Evolutionary conservation across 352 stramenopile genomes (phyloP), one percentile per base, ranked within the genome.

Genomic region (Phytopythium cucurbitacearum): DNA sequence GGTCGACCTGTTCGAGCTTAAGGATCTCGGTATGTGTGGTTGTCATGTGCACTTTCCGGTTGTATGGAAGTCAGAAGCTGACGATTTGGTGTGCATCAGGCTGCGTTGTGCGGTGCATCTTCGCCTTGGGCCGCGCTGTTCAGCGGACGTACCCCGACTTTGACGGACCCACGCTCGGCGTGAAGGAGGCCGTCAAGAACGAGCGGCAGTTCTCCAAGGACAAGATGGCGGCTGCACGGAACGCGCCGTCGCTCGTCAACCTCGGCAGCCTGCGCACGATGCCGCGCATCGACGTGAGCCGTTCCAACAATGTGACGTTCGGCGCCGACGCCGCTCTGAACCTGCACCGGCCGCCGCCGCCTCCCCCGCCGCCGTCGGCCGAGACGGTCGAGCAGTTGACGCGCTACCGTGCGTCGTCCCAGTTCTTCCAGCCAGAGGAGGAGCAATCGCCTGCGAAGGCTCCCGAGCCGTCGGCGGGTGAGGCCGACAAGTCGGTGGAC

Each of bases 1-100:
- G 0, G 82, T 94, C 13, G 87, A 96, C 53, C 61, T 97, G 1
- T 97, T 91, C 61, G 84, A 95, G 58, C 80, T 91, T 43, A 96
- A 97, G 61, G 83, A 94, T 56, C 51, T 95, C 33, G 72, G 69
- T 53, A 56, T 62, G 52, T 61, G 53, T 10, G 46, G 44, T 8
- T 51, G 33, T 49, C 32, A 12, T 4, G 35, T 37, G 7, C 4
- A 36, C 6, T 45, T 45, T 8, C 33, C 33, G 40, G 57, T 50
- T 47, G 2, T 37, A 32, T 21, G n/a, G n/a, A n/a, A n/a, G n/a
- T n/a, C 34, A 47, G 8, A 52, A 16, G 10, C 11, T 63, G 6
- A 13, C 8, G 47, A 6, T 15, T 35, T 51, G 16, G 32, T 4
- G 6, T 5, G 15, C 10, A 13, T 33, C 13, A 43, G 79, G 80